Conservation (phyloP, 2,329 filamentous ascomycete genomes). For the Penicillium occitanis region DNA sequence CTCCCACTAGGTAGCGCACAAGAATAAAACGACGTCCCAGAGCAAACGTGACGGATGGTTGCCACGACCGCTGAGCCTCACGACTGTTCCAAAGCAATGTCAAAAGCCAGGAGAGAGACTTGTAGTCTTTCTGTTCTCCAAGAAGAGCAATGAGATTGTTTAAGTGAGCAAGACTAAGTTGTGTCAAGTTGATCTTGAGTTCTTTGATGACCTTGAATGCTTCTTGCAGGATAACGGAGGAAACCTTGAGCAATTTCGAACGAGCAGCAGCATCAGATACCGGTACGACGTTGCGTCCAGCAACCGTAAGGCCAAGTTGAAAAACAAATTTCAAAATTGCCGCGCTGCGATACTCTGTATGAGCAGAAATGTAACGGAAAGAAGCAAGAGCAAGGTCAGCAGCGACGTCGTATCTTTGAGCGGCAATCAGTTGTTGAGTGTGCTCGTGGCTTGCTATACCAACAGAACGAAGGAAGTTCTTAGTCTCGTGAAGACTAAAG, state of each 20-base stretch:
- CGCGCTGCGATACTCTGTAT: conserved; percentile 32
- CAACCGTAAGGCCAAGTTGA: conserved; percentile 34
- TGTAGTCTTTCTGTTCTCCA: conserved; percentile 48
- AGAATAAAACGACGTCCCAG: conserved; percentile 53
- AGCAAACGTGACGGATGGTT: conserved; percentile 46
- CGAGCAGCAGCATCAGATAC: conserved; percentile 36
- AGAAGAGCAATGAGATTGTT: conserved; percentile 46
- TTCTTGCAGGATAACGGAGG: conserved; percentile 43
- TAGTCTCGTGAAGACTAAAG: conserved; percentile 37
- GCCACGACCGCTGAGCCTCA: conserved; percentile 45
- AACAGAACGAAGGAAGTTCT: conserved; percentile 39
- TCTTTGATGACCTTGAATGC: conserved; percentile 42
- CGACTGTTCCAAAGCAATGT: conserved; percentile 47
- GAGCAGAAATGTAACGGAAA: conserved; percentile 37
- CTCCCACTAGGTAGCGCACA: conserved; percentile 50
- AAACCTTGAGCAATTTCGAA: conserved; percentile 43
- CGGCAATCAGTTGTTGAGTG: conserved; percentile 31
- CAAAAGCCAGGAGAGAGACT: conserved; percentile 44
- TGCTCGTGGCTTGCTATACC: conserved; percentile 36
- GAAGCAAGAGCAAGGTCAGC: conserved; percentile 35
- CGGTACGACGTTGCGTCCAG: conserved; percentile 39
- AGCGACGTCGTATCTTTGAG: conserved; percentile 33
- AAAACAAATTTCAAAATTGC: conserved; percentile 39
- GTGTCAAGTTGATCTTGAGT: conserved; percentile 46
- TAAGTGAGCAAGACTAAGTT: conserved; percentile 43